Evolutionary conservation across 208 protist genomes (phyloP), one percentile per base, ranked within the genome.

Genomic region (Acanthamoeba lenticulata): DNA sequence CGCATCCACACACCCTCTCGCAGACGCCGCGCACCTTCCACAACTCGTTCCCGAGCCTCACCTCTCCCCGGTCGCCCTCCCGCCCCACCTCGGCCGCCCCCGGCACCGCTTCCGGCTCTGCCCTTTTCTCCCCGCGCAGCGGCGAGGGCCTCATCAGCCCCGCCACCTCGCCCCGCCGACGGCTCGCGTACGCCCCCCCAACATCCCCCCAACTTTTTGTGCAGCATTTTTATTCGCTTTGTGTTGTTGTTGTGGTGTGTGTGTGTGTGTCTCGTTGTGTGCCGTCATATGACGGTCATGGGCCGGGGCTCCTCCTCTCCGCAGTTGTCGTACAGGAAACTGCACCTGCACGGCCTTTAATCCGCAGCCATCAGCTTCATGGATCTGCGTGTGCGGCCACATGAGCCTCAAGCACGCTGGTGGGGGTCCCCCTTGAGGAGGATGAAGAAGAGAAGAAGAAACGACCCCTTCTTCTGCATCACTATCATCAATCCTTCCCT

Each of bases 331-430:
- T 17, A 55, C 74, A 29, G 74, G 44, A 6, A 36, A 45, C 42
- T 85, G 74, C 27, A 55, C 74, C 40, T 85, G 74, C 44, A 38
- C 2, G 4, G 74, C 74, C 44, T 85, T 85, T 29, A 85, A 36
- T 36, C 42, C 74, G 38, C 74, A 85, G 42, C 74, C 74, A 11
- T 45, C 74, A 21, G 74, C 74, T 13, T 85, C 74, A 24, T 85
- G 74, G 74, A 85, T 85, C 44, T 85, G 74, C 44, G 42, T 55
- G 36, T 85, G 74, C 27, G 74, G 74, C 2, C 74, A 85, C 44
- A 85, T 85, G 74, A 85, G 74, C 44, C 74, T 85, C 32, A 85
- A 85, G 74, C 74, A 85, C 44, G 74, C 74, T n/a, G 65, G 65
- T 34, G 65, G 65, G 21, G 6, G 32, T 19, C 36, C 34, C 0